Percentiles rank a stretch among this genome's conserved stretches.
phyloP scores from a whole-genome alignment of 1,284 basidiomycete species.

The Rhodotorula sp. region DNA sequence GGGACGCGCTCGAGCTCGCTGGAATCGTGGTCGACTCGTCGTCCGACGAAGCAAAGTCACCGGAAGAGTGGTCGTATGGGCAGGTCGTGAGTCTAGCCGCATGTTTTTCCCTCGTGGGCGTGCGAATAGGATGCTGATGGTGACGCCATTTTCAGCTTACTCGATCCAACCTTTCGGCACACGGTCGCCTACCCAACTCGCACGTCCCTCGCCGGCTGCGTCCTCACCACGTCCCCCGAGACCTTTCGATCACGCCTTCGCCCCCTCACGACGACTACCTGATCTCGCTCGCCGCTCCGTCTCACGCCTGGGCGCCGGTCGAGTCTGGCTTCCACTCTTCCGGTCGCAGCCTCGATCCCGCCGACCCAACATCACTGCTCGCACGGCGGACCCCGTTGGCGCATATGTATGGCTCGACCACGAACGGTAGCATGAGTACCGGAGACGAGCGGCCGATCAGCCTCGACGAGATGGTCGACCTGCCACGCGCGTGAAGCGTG shows the following conservation, averaged over 20 bases:
- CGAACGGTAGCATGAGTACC: slow-evolving; percentile 2
- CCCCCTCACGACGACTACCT: slow-evolving; percentile 37
- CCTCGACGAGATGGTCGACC: slow-evolving; percentile 18
- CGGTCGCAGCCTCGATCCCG: not conserved
- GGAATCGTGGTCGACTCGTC: not conserved
- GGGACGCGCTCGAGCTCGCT: not conserved
- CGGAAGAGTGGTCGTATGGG: slow-evolving; percentile 2
- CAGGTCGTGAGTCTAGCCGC: not conserved
- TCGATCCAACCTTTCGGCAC: slow-evolving; percentile 19
- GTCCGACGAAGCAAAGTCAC: not conserved
- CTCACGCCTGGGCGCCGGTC: slow-evolving; percentile 33
- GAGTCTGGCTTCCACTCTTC: slow-evolving; percentile 10
- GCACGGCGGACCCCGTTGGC: not conserved
- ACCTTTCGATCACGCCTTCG: slow-evolving; percentile 7
- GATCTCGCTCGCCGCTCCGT: slow-evolving; percentile 31
- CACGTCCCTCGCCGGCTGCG: not conserved
- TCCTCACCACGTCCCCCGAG: not conserved
- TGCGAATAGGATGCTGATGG: not conserved
- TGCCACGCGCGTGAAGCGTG: not conserved
- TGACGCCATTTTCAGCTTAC: slow-evolving; percentile 11
- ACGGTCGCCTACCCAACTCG: not conserved
- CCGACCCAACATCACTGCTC: not conserved
- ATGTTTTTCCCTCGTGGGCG: not conserved
- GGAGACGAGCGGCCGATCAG: slow-evolving; percentile 28
- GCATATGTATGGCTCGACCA: not conserved